phyloP scores from a whole-genome alignment of 2,329 filamentous ascomycete species.

The Aspergillus ustus region DNA sequence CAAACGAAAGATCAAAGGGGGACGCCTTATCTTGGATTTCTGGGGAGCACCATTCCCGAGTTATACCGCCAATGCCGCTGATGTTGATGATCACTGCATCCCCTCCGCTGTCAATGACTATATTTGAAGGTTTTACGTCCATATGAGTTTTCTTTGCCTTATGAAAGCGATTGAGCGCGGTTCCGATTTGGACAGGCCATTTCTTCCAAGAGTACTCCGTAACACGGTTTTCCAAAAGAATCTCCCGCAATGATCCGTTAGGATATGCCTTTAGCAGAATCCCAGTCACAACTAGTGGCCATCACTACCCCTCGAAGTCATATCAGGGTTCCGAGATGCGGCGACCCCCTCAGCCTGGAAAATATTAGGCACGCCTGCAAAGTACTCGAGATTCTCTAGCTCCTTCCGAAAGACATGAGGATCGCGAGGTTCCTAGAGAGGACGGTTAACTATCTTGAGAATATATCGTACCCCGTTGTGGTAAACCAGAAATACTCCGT shows the following conservation, averaged over 20 bases:
- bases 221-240: slow-evolving; percentile 18
- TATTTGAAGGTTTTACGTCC: slow-evolving; percentile 28
- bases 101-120: slow-evolving; percentile 24
- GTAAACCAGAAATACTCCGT: slow-evolving; percentile 22
- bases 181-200: slow-evolving; percentile 27
- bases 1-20: slow-evolving; percentile 25
- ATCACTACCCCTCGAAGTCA: slow-evolving; percentile 13
- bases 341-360: slow-evolving; percentile 23
- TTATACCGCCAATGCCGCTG: slow-evolving; percentile 27
- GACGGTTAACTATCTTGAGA: slow-evolving; percentile 24
- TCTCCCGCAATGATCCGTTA: slow-evolving; percentile 23
- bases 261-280: slow-evolving; percentile 26
- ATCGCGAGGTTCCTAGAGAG: slow-evolving; percentile 24
- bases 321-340: slow-evolving; percentile 24
- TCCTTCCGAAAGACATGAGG: slow-evolving; percentile 24
- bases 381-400: slow-evolving; percentile 26
- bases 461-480: slow-evolving; percentile 17
- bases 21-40: slow-evolving; percentile 27
- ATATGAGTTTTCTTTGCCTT: slow-evolving; percentile 23
- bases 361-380: slow-evolving; percentile 22
- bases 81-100: slow-evolving; percentile 30
- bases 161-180: slow-evolving; percentile 21
- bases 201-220: slow-evolving; percentile 20
- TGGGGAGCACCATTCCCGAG: slow-evolving; percentile 24
- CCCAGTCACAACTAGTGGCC: slow-evolving; percentile 22